Evolutionary conservation across 805 yeast genomes (phyloP), one percentile per base, ranked within the genome.

Genomic region (Zygoascus tannicola): DNA sequence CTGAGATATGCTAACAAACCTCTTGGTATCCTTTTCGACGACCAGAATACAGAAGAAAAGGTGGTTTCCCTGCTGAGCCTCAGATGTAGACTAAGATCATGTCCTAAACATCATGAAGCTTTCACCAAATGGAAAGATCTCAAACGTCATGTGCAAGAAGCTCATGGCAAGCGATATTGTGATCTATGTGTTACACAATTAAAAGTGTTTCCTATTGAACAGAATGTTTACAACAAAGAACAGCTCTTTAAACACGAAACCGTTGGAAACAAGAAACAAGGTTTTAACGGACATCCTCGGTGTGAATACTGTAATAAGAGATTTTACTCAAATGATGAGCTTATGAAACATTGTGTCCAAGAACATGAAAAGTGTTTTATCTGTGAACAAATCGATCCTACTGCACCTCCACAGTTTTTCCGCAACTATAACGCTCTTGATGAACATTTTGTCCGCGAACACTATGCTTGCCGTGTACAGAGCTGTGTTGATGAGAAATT

Each of bases 251-350:
- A 64, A 36, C 99, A 92, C 63, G 80, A 81, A 57, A 62, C 70
- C 3, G 69, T 66, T 32, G 97, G 96, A 40, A 95, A 88, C 55
- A 66, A 67, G 5, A 41, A 47, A 19, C 44, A 30, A 15, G 95
- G 95, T 0, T 88, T 88, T 61, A 69, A 63, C 8, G 97, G 97
- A 0, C 97, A 88, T 59, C 97, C 97, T 0, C 66, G 70, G 49
- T 92, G 99, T 69, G 75, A 75, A 50, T 83, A 85, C 59, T 92
- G 98, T 62, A 63, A 71, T 3, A 77, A 78, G 2, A 65, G 94
- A 45, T 88, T 85, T 59, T 92, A 92, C 59, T 85, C 95, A 0
- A 85, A 78, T 33, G 96, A 90, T 59, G 97, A 88, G 59, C 69
- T 87, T 54, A 78, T 76, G 50, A 63, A 78, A 26, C 99, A 92